A percentile compares a stretch with the other conserved stretches of the same genome.
phyloP scores from a whole-genome alignment of 2,329 filamentous ascomycete genomes.

The Xylariales sp. region DNA sequence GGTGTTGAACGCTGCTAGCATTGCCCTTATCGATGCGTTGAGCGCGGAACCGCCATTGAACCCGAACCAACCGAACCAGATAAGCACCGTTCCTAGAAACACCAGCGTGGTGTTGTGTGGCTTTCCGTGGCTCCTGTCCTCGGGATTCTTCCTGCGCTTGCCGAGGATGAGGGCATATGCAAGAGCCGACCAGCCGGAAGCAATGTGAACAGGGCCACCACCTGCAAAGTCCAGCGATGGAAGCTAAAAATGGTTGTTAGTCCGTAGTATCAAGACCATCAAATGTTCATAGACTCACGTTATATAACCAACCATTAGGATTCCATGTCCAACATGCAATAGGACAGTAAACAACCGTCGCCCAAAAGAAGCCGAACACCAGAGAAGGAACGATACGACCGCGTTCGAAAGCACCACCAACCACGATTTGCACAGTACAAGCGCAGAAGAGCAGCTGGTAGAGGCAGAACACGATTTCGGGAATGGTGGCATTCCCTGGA shows the following conservation, averaged over 20 bases:
- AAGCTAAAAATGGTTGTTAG: no score
- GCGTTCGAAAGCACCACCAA: conserved; percentile 33
- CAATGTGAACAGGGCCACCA: conserved; percentile 60
- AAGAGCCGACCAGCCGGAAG: conserved; percentile 57
- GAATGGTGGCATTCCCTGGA: conserved; percentile 31
- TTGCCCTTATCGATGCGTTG: conserved; percentile 46
- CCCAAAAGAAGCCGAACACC: conserved; percentile 60
- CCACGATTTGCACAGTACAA: conserved; percentile 34
- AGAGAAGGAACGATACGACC: conserved; percentile 42
- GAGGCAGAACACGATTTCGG: conserved; percentile 32
- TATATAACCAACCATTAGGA: conserved; percentile 59
- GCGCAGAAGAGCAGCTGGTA: conserved; percentile 35
- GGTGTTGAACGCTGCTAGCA: conserved; percentile 55
- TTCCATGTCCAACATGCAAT: conserved; percentile 44
- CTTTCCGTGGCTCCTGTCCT: conserved; percentile 42
- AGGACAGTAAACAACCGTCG: conserved; percentile 53
- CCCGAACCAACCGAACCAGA: conserved; percentile 59
- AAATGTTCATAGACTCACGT: conserved; percentile 54
- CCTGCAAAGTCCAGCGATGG: conserved; percentile 50
- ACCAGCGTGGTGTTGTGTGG: conserved; percentile 61
- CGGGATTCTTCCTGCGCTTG: conserved; percentile 42
- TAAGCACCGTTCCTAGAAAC: conserved; percentile 58
- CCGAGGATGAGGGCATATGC: conserved; percentile 61
- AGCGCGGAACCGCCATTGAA: conserved; percentile 48
- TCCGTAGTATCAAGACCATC: neutral